Base-by-base conservation (phyloP, 2,329 filamentous ascomycete genomes). In the Daldinia eschscholtzii region DNA sequence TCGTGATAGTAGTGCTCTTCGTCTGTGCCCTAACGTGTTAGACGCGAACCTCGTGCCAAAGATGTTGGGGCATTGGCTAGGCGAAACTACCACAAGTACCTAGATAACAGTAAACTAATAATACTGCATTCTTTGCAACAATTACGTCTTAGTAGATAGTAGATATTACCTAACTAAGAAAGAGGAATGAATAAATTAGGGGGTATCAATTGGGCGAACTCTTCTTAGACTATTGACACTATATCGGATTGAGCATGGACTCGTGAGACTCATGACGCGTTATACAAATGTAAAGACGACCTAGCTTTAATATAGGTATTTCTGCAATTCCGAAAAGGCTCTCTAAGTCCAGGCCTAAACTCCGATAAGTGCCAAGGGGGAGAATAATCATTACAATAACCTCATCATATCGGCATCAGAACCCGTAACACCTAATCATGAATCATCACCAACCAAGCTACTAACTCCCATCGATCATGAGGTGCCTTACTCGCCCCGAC, bases 401-500 rank as follows among this genome's bases (percentile, higher is more conserved):
- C 50, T 62, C 52, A 28, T 67, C 57, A 39, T 65, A 59, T 65
- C 64, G 44, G 53, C 60, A 60, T 53, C 64, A 35, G 10, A 59
- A 60, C 50, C 57, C 64, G 13, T 67, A 68, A 72, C 59, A 59
- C 56, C 60, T 41, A 60, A 57, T 64, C 64, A 57, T 66, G 39
- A 61, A 23, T 61, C 50, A 30, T 56, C 70, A 52, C 63, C 20
- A 57, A 53, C 55, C 33, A 56, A 41, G 56, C 48, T 59, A 61
- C 60, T 28, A 61, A 33, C n/a, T 35, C 52, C 28, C 30, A 6
- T 12, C 35, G 42, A 53, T 28, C 15, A 58, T 15, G 15, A 23
- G 39, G 7, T 35, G 33, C 7, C 33, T 70, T 70, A 72, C 15
- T 72, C 68, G 26, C 48, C 82, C 46, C 84, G 81, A 7, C 84